A percentile compares a stretch with the other conserved stretches of the same genome.
Conservation (phyloP, 164 flowering plant genomes). For the Saururus chinensis region DNA sequence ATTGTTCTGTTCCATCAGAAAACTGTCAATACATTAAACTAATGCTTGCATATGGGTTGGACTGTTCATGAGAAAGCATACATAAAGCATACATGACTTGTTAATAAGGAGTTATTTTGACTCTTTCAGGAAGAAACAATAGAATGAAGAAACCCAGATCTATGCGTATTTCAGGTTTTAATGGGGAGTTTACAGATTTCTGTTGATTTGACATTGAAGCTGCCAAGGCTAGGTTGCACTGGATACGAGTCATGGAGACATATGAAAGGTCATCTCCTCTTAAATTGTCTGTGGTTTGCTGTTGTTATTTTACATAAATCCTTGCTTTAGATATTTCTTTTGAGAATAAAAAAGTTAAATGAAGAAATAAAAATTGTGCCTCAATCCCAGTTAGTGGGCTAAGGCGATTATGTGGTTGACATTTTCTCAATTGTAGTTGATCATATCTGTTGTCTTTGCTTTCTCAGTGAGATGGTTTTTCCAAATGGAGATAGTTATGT, state of each 20-base stretch:
- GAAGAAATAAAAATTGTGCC: background rate
- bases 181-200: background rate
- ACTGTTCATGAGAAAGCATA: no score
- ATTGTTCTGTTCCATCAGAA: no score
- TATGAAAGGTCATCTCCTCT: slow-evolving; percentile 9
- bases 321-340: background rate
- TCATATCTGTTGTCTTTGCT: background rate
- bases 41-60: no score
- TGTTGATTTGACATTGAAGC: slow-evolving; percentile 1
- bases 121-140: slow-evolving; percentile 1
- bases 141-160: background rate
- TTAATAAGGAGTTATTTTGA: no score
- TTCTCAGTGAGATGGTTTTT: slow-evolving; percentile 22
- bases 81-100: no score
- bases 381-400: background rate
- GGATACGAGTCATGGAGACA: slow-evolving; percentile 9
- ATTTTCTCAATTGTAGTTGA: background rate
- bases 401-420: background rate
- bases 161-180: background rate
- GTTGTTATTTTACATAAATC: background rate
- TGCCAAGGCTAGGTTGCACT: background rate
- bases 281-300: background rate
- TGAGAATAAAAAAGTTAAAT: no score
- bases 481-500: slow-evolving; percentile 62
- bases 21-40: no score